Evolutionary conservation across 2,329 filamentous ascomycete genomes (phyloP), one percentile per base, ranked within the genome.

Genomic region (Penicillium sp.): DNA sequence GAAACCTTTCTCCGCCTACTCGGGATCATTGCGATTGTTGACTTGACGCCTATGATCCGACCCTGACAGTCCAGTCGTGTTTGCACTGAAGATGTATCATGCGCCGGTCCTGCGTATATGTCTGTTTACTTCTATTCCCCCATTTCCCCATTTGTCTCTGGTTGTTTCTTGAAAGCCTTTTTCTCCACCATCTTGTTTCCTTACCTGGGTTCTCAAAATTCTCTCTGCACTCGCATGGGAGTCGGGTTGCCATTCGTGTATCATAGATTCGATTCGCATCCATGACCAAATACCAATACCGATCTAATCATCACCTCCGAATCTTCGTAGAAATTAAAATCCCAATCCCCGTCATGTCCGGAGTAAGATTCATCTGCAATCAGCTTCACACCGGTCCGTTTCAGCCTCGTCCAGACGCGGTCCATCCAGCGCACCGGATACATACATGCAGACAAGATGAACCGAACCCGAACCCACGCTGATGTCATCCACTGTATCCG

Each of bases 401-500:
- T 27, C 25, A 27, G 25, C 25, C 25, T 27, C 25, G 11, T 27
- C 25, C 25, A 11, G 18, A 9, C 9, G 5, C 5, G 18, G 18
- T 22, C 5, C 5, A 22, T 22, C 5, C 18, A 22, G n/a, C n/a
- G n/a, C n/a, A n/a, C n/a, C n/a, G n/a, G n/a, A n/a, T n/a, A n/a
- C n/a, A n/a, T n/a, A n/a, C n/a, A n/a, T n/a, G n/a, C n/a, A n/a
- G n/a, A n/a, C n/a, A n/a, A n/a, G 27, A 45, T 40, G 32, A 40
- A 42, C 43, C 27, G 37, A 35, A 37, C 28, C 41, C 37, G 27
- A 20, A 23, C 35, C 44, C 43, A 41, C 47, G 50, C 53, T 57
- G 54, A 57, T 55, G 57, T 58, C 55, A 58, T 55, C 50, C 44
- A n/a, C n/a, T n/a, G n/a, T n/a, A n/a, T n/a, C n/a, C n/a, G n/a